A percentile compares a stretch with the other conserved stretches of the same genome.
These are phyloP conservation scores for Debaryomyces maramus DNA, from an alignment of 805 yeast genomes.

Conservation along the genomic window DNA sequence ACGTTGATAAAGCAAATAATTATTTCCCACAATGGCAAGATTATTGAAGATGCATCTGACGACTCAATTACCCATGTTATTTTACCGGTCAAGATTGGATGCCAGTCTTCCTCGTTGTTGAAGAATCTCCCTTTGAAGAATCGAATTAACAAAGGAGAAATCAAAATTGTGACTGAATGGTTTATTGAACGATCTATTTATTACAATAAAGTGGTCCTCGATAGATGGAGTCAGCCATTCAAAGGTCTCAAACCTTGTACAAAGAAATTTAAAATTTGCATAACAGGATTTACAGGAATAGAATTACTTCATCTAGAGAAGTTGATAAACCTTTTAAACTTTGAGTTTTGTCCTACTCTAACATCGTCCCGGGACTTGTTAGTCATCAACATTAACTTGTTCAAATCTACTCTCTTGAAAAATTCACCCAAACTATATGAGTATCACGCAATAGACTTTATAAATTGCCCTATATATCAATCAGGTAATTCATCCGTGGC, in stretches of 20 bases:
- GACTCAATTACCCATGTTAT: constrained; percentile 31
- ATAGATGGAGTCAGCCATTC: constrained; percentile 65
- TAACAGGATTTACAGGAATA: constrained; percentile 77
- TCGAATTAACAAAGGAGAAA: constrained; percentile 21
- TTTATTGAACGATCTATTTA: constrained; percentile 72
- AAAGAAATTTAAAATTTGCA: constrained; percentile 40
- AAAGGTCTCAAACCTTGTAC: constrained; percentile 27
- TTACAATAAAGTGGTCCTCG: constrained; percentile 49
- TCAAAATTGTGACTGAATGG: constrained; percentile 68
- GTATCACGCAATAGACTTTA: constrained; percentile 31
- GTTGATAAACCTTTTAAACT: constrained; percentile 55
- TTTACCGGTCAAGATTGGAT: constrained; percentile 31
- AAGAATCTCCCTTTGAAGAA: constrained; percentile 21
- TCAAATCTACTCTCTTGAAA: constrained; percentile 36
- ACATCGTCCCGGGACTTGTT: constrained; percentile 55
- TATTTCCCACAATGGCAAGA: constrained; percentile 45
- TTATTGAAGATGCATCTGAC: constrained; percentile 17
- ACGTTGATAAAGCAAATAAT: constrained; percentile 43
- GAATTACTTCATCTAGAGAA: constrained; percentile 71
- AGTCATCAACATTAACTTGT: constrained; percentile 50
- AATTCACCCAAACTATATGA: constrained; percentile 45
- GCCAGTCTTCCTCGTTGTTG: constrained; percentile 25
- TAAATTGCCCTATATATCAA: constrained; percentile 36
- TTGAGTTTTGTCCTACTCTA: constrained; percentile 49
- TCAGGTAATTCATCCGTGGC: constrained; percentile 35